Evolutionary conservation across 345 rosid species (phyloP).

Genomic region (Triadica sebifera): DNA sequence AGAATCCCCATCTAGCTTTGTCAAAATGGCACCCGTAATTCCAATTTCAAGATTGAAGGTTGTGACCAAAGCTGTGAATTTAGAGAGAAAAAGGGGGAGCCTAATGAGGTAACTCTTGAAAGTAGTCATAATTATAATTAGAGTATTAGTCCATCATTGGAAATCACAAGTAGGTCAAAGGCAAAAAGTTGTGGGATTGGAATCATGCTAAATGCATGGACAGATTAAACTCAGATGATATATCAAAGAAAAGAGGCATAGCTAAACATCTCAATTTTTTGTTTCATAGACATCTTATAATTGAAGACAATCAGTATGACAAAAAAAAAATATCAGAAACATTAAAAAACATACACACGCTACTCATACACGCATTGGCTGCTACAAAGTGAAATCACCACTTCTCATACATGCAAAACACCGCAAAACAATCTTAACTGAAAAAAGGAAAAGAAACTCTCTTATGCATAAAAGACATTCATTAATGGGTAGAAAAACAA

Average conservation of each 20-base stretch:
- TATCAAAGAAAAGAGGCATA: no score
- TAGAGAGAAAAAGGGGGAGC: neutral
- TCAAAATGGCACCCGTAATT: conserved; percentile 96
- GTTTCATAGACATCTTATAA: neutral
- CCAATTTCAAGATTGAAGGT: conserved; percentile 97
- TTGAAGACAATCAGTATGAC: neutral
- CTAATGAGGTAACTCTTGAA: neutral
- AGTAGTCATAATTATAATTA: neutral
- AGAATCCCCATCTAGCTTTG: conserved; percentile 98
- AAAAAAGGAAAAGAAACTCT: neutral
- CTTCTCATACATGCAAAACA: neutral
- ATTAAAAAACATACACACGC: neutral
- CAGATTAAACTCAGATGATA: no score
- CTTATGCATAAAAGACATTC: neutral
- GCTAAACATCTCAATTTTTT: neutral
- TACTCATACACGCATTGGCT: neutral
- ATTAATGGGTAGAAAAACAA: neutral
- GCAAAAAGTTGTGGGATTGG: no score
- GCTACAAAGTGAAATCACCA: neutral
- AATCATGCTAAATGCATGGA: no score
- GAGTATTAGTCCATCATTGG: neutral
- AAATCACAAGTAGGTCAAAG: neutral
- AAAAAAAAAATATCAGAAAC: neutral
- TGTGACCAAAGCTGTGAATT: conserved; percentile 75
- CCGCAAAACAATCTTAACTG: neutral